Evolutionary conservation across 805 yeast genomes (phyloP).

Genomic region (baker's yeast (Saccharomyces cerevisiae)): DNA sequence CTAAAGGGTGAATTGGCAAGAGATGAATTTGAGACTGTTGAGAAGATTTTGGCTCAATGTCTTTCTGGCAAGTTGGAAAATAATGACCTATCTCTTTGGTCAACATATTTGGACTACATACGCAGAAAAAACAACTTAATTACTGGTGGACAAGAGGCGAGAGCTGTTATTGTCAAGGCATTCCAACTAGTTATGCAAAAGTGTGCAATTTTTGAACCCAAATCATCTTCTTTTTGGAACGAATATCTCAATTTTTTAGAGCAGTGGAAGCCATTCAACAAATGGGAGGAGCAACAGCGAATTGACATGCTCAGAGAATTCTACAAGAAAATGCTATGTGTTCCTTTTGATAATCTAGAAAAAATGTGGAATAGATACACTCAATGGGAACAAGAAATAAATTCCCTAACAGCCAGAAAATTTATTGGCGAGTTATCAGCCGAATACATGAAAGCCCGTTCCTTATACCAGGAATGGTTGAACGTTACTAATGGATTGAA

Average conservation of each 20-base stretch:
- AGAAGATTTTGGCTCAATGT: conserved; percentile 55
- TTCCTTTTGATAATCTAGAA: conserved; percentile 74
- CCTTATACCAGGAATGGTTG: conserved; percentile 63
- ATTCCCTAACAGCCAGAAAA: conserved; percentile 72
- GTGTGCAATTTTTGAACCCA: conserved; percentile 66
- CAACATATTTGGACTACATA: conserved; percentile 69
- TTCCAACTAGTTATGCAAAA: conserved; percentile 72
- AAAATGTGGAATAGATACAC: conserved; percentile 74
- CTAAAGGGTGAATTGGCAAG: conserved; percentile 54
- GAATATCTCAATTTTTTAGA: conserved; percentile 75
- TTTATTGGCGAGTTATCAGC: conserved; percentile 75
- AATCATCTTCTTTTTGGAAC: conserved; percentile 65
- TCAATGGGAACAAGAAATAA: conserved; percentile 71
- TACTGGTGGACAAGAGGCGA: conserved; percentile 76
- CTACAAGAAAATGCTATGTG: conserved; percentile 58
- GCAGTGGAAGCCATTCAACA: conserved; percentile 66
- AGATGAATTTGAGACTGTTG: conserved; percentile 60
- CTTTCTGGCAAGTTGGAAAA: conserved; percentile 36
- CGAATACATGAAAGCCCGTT: conserved; percentile 79
- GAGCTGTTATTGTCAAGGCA: conserved; percentile 67
- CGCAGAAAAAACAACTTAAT: conserved; percentile 57
- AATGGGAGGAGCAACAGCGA: conserved; percentile 81
- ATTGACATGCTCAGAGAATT: conserved; percentile 66
- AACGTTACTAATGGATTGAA: conserved; percentile 46
- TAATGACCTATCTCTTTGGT: conserved; percentile 63